Evolutionary conservation across 345 rosid genomes (phyloP).

Genomic region (Camelina neglecta): DNA sequence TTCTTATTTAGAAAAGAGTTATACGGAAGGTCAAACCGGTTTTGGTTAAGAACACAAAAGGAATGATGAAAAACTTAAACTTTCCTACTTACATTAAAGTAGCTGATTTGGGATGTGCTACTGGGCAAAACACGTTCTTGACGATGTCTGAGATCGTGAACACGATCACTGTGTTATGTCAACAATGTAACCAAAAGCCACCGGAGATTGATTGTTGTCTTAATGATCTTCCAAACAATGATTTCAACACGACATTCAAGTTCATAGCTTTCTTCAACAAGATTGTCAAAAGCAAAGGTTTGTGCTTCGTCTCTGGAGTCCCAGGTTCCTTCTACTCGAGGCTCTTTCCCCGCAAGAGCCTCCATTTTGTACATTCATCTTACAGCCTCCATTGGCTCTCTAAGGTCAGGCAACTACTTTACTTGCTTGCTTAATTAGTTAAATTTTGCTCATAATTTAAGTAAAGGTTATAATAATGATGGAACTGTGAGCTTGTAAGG

Average conservation of each 20-base stretch:
- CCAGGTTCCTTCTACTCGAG: slow-evolving; percentile 54
- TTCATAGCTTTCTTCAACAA: slow-evolving; percentile 23
- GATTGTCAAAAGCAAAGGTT: background rate
- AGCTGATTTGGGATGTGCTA: slow-evolving; percentile 53
- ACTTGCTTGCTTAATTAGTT: background rate
- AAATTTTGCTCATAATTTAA: background rate
- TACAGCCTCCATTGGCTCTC: slow-evolving; percentile 49
- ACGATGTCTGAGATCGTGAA: slow-evolving; percentile 21
- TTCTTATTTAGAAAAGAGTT: slow-evolving; percentile 12
- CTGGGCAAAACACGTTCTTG: slow-evolving; percentile 49
- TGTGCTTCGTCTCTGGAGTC: slow-evolving; percentile 42
- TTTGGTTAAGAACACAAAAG: slow-evolving; percentile 20
- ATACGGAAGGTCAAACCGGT: background rate
- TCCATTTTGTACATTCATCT: slow-evolving; percentile 49
- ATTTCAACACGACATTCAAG: slow-evolving; percentile 43
- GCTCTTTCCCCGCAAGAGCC: slow-evolving; percentile 43
- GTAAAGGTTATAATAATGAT: background rate
- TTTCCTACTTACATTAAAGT: slow-evolving; percentile 26
- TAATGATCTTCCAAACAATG: slow-evolving; percentile 51
- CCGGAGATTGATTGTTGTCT: slow-evolving; percentile 45
- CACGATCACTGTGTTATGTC: slow-evolving; percentile 1
- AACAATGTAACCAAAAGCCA: background rate
- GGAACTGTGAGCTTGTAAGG: slow-evolving; percentile 25
- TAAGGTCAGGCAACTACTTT: slow-evolving; percentile 23
- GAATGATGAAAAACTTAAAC: background rate